Conservation (phyloP, 371 early-diverging fungal genomes). For the Rhizomucor miehei region DNA sequence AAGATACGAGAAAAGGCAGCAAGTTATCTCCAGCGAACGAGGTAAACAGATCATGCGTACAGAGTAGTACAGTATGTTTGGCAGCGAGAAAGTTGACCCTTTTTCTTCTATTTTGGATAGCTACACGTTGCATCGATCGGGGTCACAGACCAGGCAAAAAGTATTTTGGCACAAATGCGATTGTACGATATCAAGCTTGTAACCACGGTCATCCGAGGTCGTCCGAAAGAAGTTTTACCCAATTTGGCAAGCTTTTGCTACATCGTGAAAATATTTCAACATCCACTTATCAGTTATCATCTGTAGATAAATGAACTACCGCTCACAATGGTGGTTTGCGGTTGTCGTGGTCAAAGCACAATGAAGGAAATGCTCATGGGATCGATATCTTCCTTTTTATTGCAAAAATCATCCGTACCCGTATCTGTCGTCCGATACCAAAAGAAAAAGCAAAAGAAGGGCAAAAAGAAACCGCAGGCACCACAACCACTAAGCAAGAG, state of each 20-base stretch:
- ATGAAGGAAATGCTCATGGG: constrained; percentile 54
- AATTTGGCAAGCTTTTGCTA: constrained; percentile 22
- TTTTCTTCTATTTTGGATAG: constrained; percentile 11
- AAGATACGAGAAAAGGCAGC: constrained; percentile 16
- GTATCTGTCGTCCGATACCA: constrained; percentile 56
- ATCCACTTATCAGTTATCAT: not conserved
- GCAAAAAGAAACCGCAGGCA: constrained; percentile 10
- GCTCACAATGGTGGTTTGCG: constrained; percentile 57
- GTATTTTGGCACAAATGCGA: constrained; percentile 33
- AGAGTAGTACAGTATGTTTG: too few species aligned
- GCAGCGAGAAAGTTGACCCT: not conserved
- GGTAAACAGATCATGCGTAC: not conserved
- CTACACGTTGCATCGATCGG: constrained; percentile 24
- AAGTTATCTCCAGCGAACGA: constrained; percentile 10
- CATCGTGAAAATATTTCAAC: not conserved
- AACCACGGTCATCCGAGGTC: constrained; percentile 47
- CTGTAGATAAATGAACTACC: constrained; percentile 43
- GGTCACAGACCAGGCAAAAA: constrained; percentile 29
- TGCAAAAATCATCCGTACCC: constrained; percentile 61
- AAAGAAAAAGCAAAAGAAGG: constrained; percentile 31
- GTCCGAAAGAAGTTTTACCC: constrained; percentile 47
- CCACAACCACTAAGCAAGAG: constrained; percentile 35
- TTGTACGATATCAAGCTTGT: constrained; percentile 47
- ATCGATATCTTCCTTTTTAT: constrained; percentile 55
- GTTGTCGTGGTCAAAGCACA: constrained; percentile 54